These are phyloP conservation scores for Chlorella sorokiniana DNA, from an alignment of 139 green algal species.

Conservation along the genomic window DNA sequence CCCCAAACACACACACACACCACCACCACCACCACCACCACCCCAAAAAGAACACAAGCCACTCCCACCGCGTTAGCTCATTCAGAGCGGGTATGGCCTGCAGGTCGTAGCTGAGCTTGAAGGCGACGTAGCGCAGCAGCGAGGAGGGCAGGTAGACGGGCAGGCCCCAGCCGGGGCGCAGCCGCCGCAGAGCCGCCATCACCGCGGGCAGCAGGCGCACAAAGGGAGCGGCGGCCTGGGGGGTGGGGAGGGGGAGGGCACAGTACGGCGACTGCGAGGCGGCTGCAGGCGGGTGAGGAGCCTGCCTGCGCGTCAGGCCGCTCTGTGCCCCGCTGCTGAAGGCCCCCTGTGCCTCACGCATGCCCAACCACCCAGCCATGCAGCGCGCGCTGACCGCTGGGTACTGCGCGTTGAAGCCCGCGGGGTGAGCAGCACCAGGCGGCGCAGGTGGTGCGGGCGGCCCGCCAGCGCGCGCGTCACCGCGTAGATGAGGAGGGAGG, in stretches of 20 bases:
- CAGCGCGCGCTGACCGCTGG: not conserved
- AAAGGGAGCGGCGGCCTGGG: slow-evolving; percentile 46
- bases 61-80: slow-evolving; percentile 43
- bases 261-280: too few species aligned
- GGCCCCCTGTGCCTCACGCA: too few species aligned
- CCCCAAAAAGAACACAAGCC: not conserved
- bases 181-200: slow-evolving; percentile 24
- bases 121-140: slow-evolving; percentile 63
- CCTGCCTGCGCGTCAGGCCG: too few species aligned
- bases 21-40: slow-evolving; percentile 1
- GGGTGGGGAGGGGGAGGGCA: not conserved
- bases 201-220: slow-evolving; percentile 40
- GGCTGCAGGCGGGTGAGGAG: too few species aligned
- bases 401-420: slow-evolving; percentile 66
- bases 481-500: slow-evolving; percentile 66
- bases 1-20: not conserved
- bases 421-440: slow-evolving; percentile 82
- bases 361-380: not conserved
- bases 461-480: slow-evolving; percentile 28
- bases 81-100: slow-evolving; percentile 63
- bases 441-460: slow-evolving; percentile 56
- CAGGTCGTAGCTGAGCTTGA: slow-evolving; percentile 67
- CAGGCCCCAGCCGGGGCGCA: slow-evolving; percentile 39
- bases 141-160: slow-evolving; percentile 75
- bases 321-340: too few species aligned